phyloP scores from a whole-genome alignment of 2,329 filamentous ascomycete species.

The Neocucurbitaria cava region DNA sequence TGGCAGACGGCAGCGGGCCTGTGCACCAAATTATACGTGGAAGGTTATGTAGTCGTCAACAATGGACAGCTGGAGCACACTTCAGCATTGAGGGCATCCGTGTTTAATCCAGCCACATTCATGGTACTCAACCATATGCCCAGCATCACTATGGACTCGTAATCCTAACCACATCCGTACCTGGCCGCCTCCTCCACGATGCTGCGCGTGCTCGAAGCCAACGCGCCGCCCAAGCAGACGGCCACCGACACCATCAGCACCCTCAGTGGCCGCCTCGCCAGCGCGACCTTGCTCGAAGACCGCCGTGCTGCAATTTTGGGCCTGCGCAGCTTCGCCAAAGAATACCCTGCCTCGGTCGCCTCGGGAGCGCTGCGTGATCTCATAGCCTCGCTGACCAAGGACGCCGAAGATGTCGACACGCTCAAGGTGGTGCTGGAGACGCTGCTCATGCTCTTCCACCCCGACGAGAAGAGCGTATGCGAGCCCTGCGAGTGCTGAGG shows the following conservation, averaged over 20 bases:
- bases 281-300: slow-evolving; percentile 91
- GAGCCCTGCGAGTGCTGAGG: not conserved
- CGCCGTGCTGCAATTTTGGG: slow-evolving; percentile 91
- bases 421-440: slow-evolving; percentile 96
- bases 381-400: slow-evolving; percentile 83
- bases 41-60: slow-evolving; percentile 1
- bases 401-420: slow-evolving; percentile 94
- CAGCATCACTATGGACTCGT: slow-evolving; percentile 29
- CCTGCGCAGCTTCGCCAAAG: slow-evolving; percentile 92
- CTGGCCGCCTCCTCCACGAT: slow-evolving; percentile 42
- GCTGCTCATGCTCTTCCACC: slow-evolving; percentile 87
- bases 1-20: too few relatives aligned
- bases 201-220: slow-evolving; percentile 66
- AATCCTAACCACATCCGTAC: too few relatives aligned
- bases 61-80: not conserved
- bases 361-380: slow-evolving; percentile 89
- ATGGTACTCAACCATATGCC: too few relatives aligned
- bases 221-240: slow-evolving; percentile 93
- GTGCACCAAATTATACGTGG: slow-evolving; percentile 33
- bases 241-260: slow-evolving; percentile 93
- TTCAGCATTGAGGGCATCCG: not conserved
- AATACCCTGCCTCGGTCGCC: slow-evolving; percentile 93
- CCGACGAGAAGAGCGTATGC: slow-evolving; percentile 63
- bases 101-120: too few relatives aligned
- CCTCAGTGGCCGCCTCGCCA: slow-evolving; percentile 84